Evolutionary conservation across 148 eudicot genomes (phyloP), one percentile per base, ranked within the genome.

Genomic region (Chenopodium formosanum): DNA sequence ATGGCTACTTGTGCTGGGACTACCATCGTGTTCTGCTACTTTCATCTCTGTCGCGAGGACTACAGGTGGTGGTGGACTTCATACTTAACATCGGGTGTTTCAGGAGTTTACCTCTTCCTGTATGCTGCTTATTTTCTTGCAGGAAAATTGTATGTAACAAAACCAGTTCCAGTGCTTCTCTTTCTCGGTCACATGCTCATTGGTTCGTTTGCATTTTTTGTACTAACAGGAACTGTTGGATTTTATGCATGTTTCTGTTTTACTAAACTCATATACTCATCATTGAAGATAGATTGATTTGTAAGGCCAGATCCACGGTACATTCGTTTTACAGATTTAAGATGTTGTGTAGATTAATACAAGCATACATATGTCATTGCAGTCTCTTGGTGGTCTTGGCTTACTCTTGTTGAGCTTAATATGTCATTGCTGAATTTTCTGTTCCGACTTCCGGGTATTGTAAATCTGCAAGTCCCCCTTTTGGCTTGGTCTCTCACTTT

Each of bases 41-140:
- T 87, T 73, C 87, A 87, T 68, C 83, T 88, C 70, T 88, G 90
- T 70, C 81, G 88, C 74, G 90, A 86, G 76, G 90, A 88, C 67
- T 88, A 86, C 73, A 73, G 81, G 62, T 88, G 90, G 88, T 88
- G 90, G 90, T 88, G 90, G 90, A 86, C 81, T 32, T 86, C 90
- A 23, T 86, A 83, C 78, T 74, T 88, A 56, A 84, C 87, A 70
- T 82, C 90, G 1, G 88, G 90, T 32, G 72, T 85, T 14, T 86
- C 90, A 22, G 90, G 87, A 31, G 81, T 84, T 7, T 88, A 86
- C 81, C 82, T 88, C 2, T 88, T 84, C 88, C 82, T 88, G 27
- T 88, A 88, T 32, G 84, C 88, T 0, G 76, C 86, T n/a, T 86
- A 84, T 79, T 88, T 84, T 82, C 84, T 88, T 83, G 83, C 83